These are phyloP conservation scores for Buddleja alternifolia DNA, from an alignment of 257 asterid genomes.

Conservation along the genomic window DNA sequence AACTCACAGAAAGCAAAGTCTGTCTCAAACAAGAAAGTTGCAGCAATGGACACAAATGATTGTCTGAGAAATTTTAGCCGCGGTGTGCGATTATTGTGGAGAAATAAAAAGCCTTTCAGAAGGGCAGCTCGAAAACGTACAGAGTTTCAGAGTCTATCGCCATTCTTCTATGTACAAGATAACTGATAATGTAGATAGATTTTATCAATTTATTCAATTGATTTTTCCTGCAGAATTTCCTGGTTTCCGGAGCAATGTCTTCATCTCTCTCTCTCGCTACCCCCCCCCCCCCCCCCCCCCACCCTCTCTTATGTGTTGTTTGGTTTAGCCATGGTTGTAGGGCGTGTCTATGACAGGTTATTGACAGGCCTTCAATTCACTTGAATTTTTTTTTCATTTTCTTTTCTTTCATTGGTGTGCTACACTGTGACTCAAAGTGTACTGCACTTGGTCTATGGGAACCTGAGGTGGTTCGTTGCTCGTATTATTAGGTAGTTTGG, in stretches of 20 bases:
- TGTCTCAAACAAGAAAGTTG: constrained; percentile 25
- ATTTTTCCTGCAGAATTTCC: constrained; percentile 29
- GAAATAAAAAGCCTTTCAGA: constrained; percentile 66
- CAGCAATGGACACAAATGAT: constrained; percentile 32
- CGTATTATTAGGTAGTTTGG: background rate
- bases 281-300: constrained; percentile 1
- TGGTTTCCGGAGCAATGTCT: background rate
- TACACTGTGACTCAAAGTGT: background rate
- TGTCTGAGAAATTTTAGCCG: constrained; percentile 32
- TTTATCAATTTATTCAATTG: constrained; percentile 50
- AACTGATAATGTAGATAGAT: constrained; percentile 29
- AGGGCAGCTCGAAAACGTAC: constrained; percentile 71
- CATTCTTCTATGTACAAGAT: constrained; percentile 54
- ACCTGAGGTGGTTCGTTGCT: background rate
- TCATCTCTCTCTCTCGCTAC: background rate
- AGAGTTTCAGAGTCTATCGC: constrained; percentile 58
- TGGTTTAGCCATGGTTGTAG: background rate
- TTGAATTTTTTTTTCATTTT: background rate
- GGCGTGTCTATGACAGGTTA: background rate
- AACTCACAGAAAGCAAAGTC: constrained; percentile 42
- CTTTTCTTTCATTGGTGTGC: background rate
- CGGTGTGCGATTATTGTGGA: constrained; percentile 62
- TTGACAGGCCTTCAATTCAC: background rate
- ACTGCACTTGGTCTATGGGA: background rate
- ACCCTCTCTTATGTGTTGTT: background rate